Base-by-base conservation (phyloP, 441 rosid species). In the Adansonia rubrostipa region DNA sequence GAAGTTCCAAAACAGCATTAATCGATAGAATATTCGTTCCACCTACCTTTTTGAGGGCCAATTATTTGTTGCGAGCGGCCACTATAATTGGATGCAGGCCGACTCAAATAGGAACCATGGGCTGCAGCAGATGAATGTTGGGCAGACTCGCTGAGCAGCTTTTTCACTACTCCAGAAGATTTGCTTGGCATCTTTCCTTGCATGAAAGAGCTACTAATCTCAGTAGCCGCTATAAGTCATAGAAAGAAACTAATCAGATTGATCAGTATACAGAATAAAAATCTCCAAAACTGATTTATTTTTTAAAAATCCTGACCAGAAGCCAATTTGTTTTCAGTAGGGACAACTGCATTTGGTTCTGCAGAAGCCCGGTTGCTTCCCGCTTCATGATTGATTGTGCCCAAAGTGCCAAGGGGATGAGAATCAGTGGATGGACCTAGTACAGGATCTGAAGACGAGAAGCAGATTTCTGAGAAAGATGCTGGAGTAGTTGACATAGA, bases 81-180 rank as follows among this genome's bases (percentile, higher is more conserved):
- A 84, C 84, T 83, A 86, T 93, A 89, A 81, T 92, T 92, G 64
- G 97, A 92, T 48, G 94, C 84, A 78, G 97, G 96, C 77, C 95
- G 87, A 77, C 93, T 93, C 56, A 83, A 82, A 10, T 92, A 87
- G 83, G 93, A 85, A 77, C 89, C 83, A 61, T 89, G 92, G 75
- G 80, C 79, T 82, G 91, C 82, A 71, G 85, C 79, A 77, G 87
- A 85, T 76, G 88, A 82, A 20, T 84, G 83, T 72, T 80, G 94
- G 76, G 89, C 83, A 81, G 92, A 64, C 62, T 93, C 96, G 74
- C 74, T 81, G 10, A 63, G 79, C 71, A 81, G 88, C 82, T 79
- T 79, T 86, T 92, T 95, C 86, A 85, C 86, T 45, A 77, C 84
- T 76, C 84, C 93, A 71, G 87, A 92, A 57, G 93, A 84, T 79